Percentiles rank a stretch among this genome's conserved stretches.
Conservation (phyloP, 345 rosid genomes). For the Bruguiera sexangula region DNA sequence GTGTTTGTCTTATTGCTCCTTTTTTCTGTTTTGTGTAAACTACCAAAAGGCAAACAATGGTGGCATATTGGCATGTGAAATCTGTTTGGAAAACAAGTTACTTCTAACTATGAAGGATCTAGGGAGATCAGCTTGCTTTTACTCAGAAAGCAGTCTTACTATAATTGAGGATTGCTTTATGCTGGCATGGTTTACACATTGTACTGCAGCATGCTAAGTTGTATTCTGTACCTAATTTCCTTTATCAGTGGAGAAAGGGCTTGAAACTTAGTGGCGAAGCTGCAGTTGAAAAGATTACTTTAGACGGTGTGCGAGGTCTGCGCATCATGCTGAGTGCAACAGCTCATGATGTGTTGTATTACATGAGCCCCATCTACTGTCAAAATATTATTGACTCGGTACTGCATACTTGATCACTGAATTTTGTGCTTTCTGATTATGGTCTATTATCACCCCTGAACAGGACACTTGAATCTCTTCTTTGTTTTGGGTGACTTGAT, state of each 20-base stretch:
- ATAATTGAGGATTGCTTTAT: too few species aligned
- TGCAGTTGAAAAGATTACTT: constrained; percentile 89
- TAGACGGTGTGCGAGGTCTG: constrained; percentile 90
- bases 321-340: constrained; percentile 91
- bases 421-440: constrained; percentile 1
- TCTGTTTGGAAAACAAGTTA: too few species aligned
- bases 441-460: neutral
- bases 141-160: too few species aligned
- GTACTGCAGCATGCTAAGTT: neutral
- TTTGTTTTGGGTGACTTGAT: constrained; percentile 1
- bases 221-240: neutral
- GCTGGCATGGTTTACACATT: too few species aligned
- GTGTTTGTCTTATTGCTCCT: too few species aligned
- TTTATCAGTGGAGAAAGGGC: constrained; percentile 91
- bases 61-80: too few species aligned
- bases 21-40: too few species aligned
- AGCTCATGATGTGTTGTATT: constrained; percentile 91
- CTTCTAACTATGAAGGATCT: too few species aligned
- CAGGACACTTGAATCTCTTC: constrained; percentile 9
- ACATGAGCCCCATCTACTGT: constrained; percentile 97
- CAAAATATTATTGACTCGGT: constrained; percentile 95
- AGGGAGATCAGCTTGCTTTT: too few species aligned
- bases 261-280: constrained; percentile 94
- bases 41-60: too few species aligned
- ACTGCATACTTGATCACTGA: constrained; percentile 17